A percentile compares a stretch with the other conserved stretches of the same genome.
phyloP scores from a whole-genome alignment of 2,329 filamentous ascomycete genomes.

The Clonostachys rosea region DNA sequence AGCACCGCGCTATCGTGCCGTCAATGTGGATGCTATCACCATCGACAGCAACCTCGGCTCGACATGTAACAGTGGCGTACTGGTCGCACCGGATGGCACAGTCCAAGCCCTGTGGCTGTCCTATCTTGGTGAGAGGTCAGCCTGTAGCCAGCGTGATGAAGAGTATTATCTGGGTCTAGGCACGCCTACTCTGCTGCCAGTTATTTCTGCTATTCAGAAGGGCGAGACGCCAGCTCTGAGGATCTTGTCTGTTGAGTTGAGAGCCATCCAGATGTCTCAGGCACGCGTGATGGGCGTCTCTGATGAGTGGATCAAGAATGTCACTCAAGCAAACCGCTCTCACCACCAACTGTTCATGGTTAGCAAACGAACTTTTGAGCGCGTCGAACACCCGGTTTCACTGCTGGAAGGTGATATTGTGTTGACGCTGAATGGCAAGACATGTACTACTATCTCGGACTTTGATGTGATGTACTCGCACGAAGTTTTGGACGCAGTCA shows the following conservation, averaged over 20 bases:
- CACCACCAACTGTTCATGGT: constrained; percentile 99
- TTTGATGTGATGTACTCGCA: constrained; percentile 96
- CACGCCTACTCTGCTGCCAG: constrained; percentile 81
- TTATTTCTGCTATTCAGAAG: constrained; percentile 80
- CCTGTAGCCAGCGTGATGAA: constrained; percentile 78
- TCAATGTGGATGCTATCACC: constrained; percentile 95
- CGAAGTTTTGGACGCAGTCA: constrained; percentile 74
- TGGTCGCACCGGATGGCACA: constrained; percentile 83
- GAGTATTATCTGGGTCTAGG: constrained; percentile 94
- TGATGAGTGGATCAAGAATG: constrained; percentile 91
- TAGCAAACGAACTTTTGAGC: constrained; percentile 75
- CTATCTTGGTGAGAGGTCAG: constrained; percentile 85
- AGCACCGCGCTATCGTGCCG: constrained; percentile 87
- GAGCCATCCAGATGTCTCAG: constrained; percentile 94
- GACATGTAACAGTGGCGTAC: constrained; percentile 90
- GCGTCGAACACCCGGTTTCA: constrained; percentile 41
- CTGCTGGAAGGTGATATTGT: constrained; percentile 90
- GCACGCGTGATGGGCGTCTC: constrained; percentile 95
- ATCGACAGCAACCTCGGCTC: constrained; percentile 89
- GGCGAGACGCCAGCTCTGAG: constrained; percentile 77
- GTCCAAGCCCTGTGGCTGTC: constrained; percentile 96
- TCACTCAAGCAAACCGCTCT: constrained; percentile 81
- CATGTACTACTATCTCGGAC: constrained; percentile 90
- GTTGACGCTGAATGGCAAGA: constrained; percentile 82
- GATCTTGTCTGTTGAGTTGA: constrained; percentile 91